These are phyloP conservation scores for Aspergillus fijiensis DNA, from an alignment of 2,329 filamentous ascomycete genomes.

Conservation along the genomic window DNA sequence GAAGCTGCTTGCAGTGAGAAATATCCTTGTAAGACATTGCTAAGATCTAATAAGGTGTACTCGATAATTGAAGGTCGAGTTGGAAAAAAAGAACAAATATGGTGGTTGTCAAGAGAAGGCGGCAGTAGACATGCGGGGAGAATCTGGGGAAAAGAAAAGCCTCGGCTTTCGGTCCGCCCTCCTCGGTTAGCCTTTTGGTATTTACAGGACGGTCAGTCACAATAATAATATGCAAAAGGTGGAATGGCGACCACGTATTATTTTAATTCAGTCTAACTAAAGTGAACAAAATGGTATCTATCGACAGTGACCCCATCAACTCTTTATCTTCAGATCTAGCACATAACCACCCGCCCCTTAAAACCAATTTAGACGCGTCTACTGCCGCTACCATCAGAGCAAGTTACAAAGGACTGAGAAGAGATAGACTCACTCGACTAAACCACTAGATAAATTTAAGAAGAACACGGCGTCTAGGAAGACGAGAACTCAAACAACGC, in stretches of 20 bases:
- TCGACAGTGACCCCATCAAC: background rate
- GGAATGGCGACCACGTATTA: background rate
- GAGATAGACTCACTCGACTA: background rate
- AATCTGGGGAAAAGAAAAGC: background rate
- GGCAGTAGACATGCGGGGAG: background rate
- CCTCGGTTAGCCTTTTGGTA: background rate
- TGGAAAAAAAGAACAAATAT: background rate
- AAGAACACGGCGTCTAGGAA: background rate
- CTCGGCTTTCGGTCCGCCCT: background rate
- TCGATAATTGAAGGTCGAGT: background rate
- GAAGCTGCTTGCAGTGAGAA: constrained; percentile 40
- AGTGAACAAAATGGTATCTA: background rate
- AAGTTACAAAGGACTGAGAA: background rate
- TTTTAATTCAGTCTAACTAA: background rate
- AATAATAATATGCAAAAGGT: background rate
- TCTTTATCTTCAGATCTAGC: background rate
- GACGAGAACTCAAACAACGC: constrained; percentile 42
- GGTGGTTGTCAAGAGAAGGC: background rate
- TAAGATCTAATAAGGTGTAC: background rate
- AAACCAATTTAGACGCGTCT: background rate
- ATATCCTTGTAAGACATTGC: constrained; percentile 31
- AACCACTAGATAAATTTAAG: background rate
- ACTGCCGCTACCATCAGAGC: background rate
- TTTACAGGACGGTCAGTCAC: background rate
- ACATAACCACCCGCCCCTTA: background rate